Percentiles rank a stretch among this genome's conserved stretches.
Evolutionary conservation across 1,284 basidiomycete genomes (phyloP).

Genomic region (Pseudozyma thailandica): DNA sequence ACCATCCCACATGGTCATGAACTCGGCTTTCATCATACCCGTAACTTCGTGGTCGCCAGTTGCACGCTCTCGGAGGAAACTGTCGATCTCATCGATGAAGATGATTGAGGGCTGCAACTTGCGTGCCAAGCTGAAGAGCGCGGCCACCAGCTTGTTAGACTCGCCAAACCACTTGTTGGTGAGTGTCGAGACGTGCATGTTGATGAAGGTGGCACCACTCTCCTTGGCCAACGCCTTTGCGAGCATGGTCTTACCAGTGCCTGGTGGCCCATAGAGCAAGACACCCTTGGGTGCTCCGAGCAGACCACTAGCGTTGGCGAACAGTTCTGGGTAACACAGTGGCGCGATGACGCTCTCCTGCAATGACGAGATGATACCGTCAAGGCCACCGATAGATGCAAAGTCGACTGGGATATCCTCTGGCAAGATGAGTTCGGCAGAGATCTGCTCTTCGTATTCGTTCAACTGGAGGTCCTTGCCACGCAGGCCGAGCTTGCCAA

Average conservation of each 20-base stretch:
- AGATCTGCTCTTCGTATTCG: slow-evolving; percentile 71
- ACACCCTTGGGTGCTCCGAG: slow-evolving; percentile 73
- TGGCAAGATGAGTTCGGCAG: slow-evolving; percentile 71
- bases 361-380: slow-evolving; percentile 87
- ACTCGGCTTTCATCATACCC: slow-evolving; percentile 99
- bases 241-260: slow-evolving; percentile 70
- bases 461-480: slow-evolving; percentile 56
- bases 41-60: slow-evolving; percentile 96
- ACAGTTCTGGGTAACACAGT: slow-evolving; percentile 88
- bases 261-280: slow-evolving; percentile 70
- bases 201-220: slow-evolving; percentile 88
- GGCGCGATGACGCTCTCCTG: slow-evolving; percentile 97
- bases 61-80: slow-evolving; percentile 85
- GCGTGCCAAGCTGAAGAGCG: slow-evolving; percentile 79
- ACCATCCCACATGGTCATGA: slow-evolving; percentile 99
- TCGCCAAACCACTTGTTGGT: slow-evolving; percentile 89
- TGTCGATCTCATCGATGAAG: slow-evolving; percentile 86
- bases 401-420: slow-evolving; percentile 71
- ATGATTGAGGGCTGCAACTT: slow-evolving; percentile 82
- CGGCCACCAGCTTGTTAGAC: slow-evolving; percentile 92
- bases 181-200: slow-evolving; percentile 71
- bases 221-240: slow-evolving; percentile 75
- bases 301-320: slow-evolving; percentile 74
- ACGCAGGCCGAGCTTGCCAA: slow-evolving; percentile 62
- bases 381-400: slow-evolving; percentile 87